A percentile compares a stretch with the other conserved stretches of the same genome.
Conservation (phyloP, 2,329 filamentous ascomycete species). For the Pseudocercospora eumusae region DNA sequence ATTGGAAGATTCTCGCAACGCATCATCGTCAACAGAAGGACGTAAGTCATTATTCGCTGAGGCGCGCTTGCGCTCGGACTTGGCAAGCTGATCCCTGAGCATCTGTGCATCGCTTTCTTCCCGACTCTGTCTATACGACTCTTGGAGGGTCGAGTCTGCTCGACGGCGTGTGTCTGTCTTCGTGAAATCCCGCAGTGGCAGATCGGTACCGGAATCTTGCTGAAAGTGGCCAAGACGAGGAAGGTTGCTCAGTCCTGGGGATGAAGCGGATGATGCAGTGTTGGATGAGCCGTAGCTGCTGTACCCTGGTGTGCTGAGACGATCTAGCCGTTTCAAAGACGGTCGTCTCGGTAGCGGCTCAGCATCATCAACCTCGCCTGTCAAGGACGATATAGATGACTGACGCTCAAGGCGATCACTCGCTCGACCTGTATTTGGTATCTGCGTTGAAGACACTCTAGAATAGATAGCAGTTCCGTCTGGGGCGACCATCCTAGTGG, state of each 20-base stretch:
- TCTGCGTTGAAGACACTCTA: constrained; percentile 15
- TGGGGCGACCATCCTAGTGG: constrained; percentile 18
- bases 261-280: constrained; percentile 18
- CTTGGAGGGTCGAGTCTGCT: constrained; percentile 10
- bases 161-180: background rate
- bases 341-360: constrained; percentile 7
- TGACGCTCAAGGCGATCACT: constrained; percentile 20
- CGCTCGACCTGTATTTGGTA: constrained; percentile 26
- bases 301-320: constrained; percentile 18
- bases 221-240: constrained; percentile 19
- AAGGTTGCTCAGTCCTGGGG: constrained; percentile 29
- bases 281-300: constrained; percentile 11
- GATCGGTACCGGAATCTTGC: constrained; percentile 24
- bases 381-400: constrained; percentile 17
- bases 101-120: constrained; percentile 16
- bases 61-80: constrained; percentile 8
- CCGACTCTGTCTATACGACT: constrained; percentile 7
- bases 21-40: background rate
- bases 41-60: constrained; percentile 6
- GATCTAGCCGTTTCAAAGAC: constrained; percentile 11
- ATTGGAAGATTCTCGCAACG: constrained; percentile 5
- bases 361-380: constrained; percentile 25
- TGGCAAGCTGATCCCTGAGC: constrained; percentile 14
- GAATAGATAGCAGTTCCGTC: constrained; percentile 35
- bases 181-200: constrained; percentile 3